phyloP scores from a whole-genome alignment of 2,329 filamentous ascomycete species.

The Davidsoniella eucalypti region DNA sequence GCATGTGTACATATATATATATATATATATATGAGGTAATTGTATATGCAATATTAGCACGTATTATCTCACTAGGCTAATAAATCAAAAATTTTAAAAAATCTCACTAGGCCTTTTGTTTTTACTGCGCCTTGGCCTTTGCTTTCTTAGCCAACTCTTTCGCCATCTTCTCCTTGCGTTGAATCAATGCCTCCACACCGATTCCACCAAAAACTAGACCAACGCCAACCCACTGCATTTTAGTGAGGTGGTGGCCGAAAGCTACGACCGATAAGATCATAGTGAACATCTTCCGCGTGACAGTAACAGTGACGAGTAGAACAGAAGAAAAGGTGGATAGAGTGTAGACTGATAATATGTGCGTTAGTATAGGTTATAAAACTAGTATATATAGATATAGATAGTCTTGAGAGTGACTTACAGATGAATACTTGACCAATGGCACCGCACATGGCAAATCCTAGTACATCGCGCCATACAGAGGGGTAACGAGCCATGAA shows the following conservation, averaged over 20 bases:
- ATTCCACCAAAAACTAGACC: constrained; percentile 88
- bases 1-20: too few species aligned
- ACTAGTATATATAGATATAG: neutral
- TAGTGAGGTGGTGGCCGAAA: constrained; percentile 73
- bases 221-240: constrained; percentile 91
- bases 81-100: too few species aligned
- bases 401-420: constrained; percentile 24
- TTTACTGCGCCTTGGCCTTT: too few species aligned
- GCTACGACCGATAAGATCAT: constrained; percentile 94
- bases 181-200: constrained; percentile 73
- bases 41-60: too few species aligned
- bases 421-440: constrained; percentile 94
- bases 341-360: constrained; percentile 51
- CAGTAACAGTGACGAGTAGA: constrained; percentile 86
- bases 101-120: neutral
- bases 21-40: too few species aligned
- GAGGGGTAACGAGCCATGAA: constrained; percentile 69
- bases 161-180: constrained; percentile 63
- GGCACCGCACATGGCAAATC: constrained; percentile 79
- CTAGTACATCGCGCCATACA: constrained; percentile 75
- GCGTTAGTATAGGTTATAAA: constrained; percentile 14
- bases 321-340: constrained; percentile 83
- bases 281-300: constrained; percentile 97
- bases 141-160: constrained; percentile 50
- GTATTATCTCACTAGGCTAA: too few species aligned